These are phyloP conservation scores for Posidonia australis DNA, from an alignment of 106 monocot genomes.

Conservation along the genomic window DNA sequence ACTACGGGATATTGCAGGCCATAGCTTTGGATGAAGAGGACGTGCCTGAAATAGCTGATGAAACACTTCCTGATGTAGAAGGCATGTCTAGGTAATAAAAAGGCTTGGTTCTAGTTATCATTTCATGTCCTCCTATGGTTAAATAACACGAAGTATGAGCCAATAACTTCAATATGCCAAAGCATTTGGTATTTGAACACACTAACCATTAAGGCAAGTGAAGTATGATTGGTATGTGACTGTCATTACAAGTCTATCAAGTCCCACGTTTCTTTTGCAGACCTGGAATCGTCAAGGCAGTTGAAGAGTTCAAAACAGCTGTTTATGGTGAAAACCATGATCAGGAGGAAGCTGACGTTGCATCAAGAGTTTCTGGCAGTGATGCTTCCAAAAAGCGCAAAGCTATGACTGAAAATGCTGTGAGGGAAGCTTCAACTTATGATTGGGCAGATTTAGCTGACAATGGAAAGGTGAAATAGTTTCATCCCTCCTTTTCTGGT, in stretches of 20 bases:
- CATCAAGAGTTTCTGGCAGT: slow-evolving; percentile 20
- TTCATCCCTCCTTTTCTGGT: background rate
- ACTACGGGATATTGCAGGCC: slow-evolving; percentile 79
- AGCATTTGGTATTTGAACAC: too few species aligned
- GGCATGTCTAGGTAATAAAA: slow-evolving; percentile 62
- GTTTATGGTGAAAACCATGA: slow-evolving; percentile 89
- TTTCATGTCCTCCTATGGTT: background rate
- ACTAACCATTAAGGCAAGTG: too few species aligned
- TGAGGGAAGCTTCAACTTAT: slow-evolving; percentile 32
- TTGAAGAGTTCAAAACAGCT: slow-evolving; percentile 66
- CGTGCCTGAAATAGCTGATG: slow-evolving; percentile 85
- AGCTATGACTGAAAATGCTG: slow-evolving; percentile 46
- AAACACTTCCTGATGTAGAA: slow-evolving; percentile 94
- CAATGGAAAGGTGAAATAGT: slow-evolving; percentile 44
- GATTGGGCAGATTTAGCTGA: slow-evolving; percentile 89
- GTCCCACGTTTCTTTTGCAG: slow-evolving; percentile 16
- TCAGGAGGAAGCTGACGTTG: slow-evolving; percentile 44
- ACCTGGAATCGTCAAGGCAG: slow-evolving; percentile 43
- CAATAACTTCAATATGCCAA: too few species aligned
- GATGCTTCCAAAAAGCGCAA: slow-evolving; percentile 74
- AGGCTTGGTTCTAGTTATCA: background rate
- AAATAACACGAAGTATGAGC: too few species aligned
- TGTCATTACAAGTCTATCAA: background rate
- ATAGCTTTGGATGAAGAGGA: slow-evolving; percentile 90
- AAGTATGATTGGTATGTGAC: too few species aligned